Percentiles rank a stretch among this genome's conserved stretches.
Evolutionary conservation across 257 asterid species (phyloP).

Genomic region (Asclepias syriaca): DNA sequence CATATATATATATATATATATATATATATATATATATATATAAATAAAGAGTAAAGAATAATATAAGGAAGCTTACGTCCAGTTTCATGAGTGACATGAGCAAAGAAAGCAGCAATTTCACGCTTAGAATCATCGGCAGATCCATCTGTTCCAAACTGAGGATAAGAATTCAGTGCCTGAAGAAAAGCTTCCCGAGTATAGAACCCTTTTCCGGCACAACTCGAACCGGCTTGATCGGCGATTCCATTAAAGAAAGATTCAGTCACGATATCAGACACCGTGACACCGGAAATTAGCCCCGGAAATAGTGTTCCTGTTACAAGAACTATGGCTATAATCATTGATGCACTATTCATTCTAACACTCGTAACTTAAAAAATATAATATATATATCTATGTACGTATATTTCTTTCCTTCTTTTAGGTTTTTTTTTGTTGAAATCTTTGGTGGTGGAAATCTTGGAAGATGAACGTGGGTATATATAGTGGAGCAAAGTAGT

Average conservation of each 20-base stretch:
- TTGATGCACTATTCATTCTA: neutral
- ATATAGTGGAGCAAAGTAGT: no score
- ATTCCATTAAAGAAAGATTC: constrained; percentile 16
- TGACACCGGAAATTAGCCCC: neutral
- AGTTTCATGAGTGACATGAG: constrained; percentile 20
- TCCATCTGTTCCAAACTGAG: constrained; percentile 9
- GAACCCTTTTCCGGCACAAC: constrained; percentile 18
- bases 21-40: no score
- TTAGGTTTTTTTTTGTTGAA: no score
- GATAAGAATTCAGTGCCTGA: neutral
- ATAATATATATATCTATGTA: no score
- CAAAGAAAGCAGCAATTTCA: constrained; percentile 18
- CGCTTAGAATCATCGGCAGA: constrained; percentile 8
- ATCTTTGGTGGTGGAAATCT: neutral
- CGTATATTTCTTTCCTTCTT: no score
- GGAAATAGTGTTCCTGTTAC: neutral
- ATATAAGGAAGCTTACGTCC: constrained; percentile 2
- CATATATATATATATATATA: no score
- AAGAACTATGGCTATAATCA: neutral
- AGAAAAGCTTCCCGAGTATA: constrained; percentile 7
- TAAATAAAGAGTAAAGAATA: no score
- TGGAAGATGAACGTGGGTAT: neutral
- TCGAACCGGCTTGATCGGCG: constrained; percentile 5
- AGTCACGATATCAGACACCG: constrained; percentile 6
- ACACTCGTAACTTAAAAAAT: neutral